phyloP scores from a whole-genome alignment of 2,329 filamentous ascomycete genomes.

The Verticillium zaregamsianum region DNA sequence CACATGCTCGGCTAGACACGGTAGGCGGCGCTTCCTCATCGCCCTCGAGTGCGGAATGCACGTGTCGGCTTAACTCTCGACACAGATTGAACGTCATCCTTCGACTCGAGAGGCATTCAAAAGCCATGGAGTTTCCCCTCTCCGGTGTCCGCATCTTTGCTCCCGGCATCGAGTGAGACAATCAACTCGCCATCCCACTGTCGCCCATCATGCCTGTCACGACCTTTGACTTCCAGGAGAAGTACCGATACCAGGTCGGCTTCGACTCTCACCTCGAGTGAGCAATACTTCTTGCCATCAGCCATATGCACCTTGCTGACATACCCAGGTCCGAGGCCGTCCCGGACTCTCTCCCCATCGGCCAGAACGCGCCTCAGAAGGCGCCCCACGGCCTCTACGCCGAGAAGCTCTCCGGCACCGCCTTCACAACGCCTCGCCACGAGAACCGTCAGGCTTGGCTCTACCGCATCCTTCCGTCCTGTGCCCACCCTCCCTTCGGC shows the following conservation, averaged over 20 bases:
- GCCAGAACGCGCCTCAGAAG: constrained; percentile 78
- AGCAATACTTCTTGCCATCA: constrained; percentile 17
- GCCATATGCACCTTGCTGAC: background rate
- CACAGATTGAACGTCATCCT: background rate
- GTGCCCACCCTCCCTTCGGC: constrained; percentile 54
- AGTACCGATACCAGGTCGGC: constrained; percentile 74
- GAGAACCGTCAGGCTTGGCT: constrained; percentile 71
- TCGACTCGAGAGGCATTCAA: background rate
- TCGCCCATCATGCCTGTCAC: constrained; percentile 44
- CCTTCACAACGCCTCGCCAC: constrained; percentile 66
- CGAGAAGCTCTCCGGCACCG: constrained; percentile 71
- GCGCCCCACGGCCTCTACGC: constrained; percentile 75
- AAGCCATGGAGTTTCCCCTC: background rate
- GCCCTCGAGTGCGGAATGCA: background rate
- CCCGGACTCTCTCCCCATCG: constrained; percentile 68
- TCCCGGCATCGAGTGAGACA: background rate
- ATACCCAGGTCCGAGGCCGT: constrained; percentile 66
- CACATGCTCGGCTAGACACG: background rate
- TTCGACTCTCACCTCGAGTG: constrained; percentile 77
- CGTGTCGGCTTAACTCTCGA: background rate
- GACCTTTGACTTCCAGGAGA: constrained; percentile 42
- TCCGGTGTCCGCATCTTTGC: background rate
- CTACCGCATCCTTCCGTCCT: constrained; percentile 64
- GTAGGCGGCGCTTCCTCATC: background rate
- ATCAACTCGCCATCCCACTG: background rate